These are phyloP conservation scores for Tolypocladium ophioglossoides DNA, from an alignment of 2,329 filamentous ascomycete genomes.

Conservation along the genomic window DNA sequence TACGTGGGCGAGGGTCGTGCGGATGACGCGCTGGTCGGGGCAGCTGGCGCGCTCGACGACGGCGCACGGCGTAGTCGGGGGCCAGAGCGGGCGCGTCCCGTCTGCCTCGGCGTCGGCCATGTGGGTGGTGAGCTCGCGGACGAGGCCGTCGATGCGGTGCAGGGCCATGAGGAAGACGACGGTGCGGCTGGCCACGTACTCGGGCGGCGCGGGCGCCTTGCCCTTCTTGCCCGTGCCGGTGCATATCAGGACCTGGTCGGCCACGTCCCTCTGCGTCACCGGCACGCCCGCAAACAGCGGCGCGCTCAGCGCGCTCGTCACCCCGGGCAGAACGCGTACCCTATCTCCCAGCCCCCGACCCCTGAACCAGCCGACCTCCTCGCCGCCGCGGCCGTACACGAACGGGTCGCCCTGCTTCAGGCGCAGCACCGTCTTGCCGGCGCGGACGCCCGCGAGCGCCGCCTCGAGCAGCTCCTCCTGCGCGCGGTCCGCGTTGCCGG, in stretches of 20 bases:
- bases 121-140: constrained; percentile 54
- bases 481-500: constrained; percentile 87
- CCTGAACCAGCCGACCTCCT: constrained; percentile 81
- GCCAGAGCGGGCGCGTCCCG: constrained; percentile 46
- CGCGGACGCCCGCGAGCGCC: constrained; percentile 54
- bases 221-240: constrained; percentile 93
- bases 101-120: constrained; percentile 12
- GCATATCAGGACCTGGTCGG: constrained; percentile 91
- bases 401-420: constrained; percentile 97
- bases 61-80: constrained; percentile 70
- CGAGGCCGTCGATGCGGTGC: constrained; percentile 67
- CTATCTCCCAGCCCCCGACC: constrained; percentile 54
- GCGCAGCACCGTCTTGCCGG: constrained; percentile 71
- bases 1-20: constrained; percentile 73
- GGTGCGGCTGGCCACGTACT: constrained; percentile 65
- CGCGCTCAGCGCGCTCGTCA: constrained; percentile 79
- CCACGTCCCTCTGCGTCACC: constrained; percentile 76
- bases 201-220: constrained; percentile 68
- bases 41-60: constrained; percentile 92
- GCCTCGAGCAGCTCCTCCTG: constrained; percentile 80
- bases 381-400: constrained; percentile 87
- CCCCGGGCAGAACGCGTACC: constrained; percentile 69
- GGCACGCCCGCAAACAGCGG: constrained; percentile 85
- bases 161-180: constrained; percentile 94
- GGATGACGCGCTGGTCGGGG: constrained; percentile 84